These are phyloP conservation scores for Schizochytrium sp. DNA, from an alignment of 108 stramenopile genomes.

Conservation along the genomic window DNA sequence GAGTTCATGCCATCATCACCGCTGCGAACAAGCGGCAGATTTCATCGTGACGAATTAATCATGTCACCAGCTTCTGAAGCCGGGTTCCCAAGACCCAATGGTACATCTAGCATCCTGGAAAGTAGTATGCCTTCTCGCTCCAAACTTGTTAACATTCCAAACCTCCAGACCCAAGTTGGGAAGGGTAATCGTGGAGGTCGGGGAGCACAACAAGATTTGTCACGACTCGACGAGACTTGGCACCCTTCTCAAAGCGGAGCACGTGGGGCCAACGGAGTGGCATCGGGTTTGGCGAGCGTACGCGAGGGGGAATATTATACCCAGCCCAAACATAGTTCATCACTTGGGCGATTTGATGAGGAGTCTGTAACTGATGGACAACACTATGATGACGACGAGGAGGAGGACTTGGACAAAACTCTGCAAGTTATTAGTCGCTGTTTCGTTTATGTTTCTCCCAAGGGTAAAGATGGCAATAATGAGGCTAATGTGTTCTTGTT, in stretches of 20 bases:
- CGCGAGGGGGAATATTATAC: too few relatives aligned
- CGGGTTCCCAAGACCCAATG: background rate
- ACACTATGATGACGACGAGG: background rate
- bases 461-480: background rate
- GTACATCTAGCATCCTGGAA: background rate
- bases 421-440: slow-evolving; percentile 39
- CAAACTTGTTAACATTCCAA: slow-evolving; percentile 18
- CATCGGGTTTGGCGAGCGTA: too few relatives aligned
- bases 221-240: too few relatives aligned
- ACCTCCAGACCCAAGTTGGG: background rate
- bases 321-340: too few relatives aligned
- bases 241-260: too few relatives aligned
- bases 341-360: background rate
- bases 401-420: background rate
- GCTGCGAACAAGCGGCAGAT: background rate
- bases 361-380: background rate
- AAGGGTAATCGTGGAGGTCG: too few relatives aligned
- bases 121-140: slow-evolving; percentile 51
- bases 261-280: too few relatives aligned
- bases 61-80: background rate
- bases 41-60: too few relatives aligned
- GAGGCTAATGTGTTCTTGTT: slow-evolving; percentile 4
- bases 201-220: too few relatives aligned
- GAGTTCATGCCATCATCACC: background rate
- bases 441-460: slow-evolving; percentile 38